A percentile compares a stretch with the other conserved stretches of the same genome.
phyloP scores from a whole-genome alignment of 208 protist genomes.

The Crithidia mellificae region DNA sequence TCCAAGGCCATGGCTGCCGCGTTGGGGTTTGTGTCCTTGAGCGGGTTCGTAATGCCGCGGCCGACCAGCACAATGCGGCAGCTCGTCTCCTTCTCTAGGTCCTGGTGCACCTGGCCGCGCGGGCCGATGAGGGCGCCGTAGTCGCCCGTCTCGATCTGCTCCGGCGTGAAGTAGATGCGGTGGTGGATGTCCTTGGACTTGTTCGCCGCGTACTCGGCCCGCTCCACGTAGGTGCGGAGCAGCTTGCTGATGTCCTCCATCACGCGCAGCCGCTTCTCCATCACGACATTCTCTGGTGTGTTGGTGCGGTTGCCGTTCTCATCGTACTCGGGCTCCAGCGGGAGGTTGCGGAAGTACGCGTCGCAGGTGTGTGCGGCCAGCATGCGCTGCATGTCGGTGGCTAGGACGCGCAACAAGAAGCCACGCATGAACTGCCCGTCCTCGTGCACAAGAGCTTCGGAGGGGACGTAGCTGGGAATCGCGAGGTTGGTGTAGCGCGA shows the following conservation, averaged over 20 bases:
- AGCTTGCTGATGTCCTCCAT: slow-evolving; percentile 78
- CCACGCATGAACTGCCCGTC: slow-evolving; percentile 84
- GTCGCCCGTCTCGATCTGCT: slow-evolving; percentile 86
- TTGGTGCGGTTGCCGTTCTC: slow-evolving; percentile 79
- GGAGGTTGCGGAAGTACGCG: slow-evolving; percentile 78
- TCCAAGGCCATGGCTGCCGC: slow-evolving; percentile 74
- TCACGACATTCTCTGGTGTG: slow-evolving; percentile 69
- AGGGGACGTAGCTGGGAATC: slow-evolving; percentile 86
- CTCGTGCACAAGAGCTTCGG: slow-evolving; percentile 77
- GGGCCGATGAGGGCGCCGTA: slow-evolving; percentile 90
- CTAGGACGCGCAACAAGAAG: slow-evolving; percentile 75
- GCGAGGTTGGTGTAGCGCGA: slow-evolving; percentile 77
- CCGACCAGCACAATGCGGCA: slow-evolving; percentile 91
- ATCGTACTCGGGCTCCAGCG: slow-evolving; percentile 80
- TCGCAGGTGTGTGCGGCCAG: slow-evolving; percentile 59
- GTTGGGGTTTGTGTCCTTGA: slow-evolving; percentile 84
- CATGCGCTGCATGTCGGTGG: slow-evolving; percentile 80
- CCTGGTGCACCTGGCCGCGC: slow-evolving; percentile 85
- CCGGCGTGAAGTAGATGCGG: slow-evolving; percentile 86
- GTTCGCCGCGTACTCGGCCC: slow-evolving; percentile 41
- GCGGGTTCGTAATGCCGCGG: slow-evolving; percentile 89
- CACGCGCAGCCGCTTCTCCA: slow-evolving; percentile 62
- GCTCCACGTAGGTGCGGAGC: slow-evolving; percentile 59
- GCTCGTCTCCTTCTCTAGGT: slow-evolving; percentile 84
- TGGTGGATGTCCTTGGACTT: slow-evolving; percentile 79